Conservation (phyloP, 139 green algal species). For the Spirogloea muscicola region DNA sequence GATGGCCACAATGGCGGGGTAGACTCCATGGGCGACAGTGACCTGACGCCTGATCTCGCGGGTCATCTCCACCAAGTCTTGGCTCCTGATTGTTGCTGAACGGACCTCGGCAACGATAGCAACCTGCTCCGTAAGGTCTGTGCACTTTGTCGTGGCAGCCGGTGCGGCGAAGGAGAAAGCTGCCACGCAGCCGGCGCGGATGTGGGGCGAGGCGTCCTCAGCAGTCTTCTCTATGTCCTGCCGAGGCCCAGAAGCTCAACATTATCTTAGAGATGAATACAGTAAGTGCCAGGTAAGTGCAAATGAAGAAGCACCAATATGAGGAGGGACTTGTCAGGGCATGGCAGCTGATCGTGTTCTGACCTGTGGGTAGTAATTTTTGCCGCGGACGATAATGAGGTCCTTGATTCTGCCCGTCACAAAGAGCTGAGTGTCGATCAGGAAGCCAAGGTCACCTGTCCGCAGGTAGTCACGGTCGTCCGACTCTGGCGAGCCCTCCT, state of each 20-base stretch:
- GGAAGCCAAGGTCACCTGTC: conserved; percentile 32
- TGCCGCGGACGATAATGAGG: conserved; percentile 39
- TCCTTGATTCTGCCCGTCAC: conserved; percentile 38
- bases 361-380: conserved; percentile 39
- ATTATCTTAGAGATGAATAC: too few species aligned
- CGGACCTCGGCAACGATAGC: conserved; percentile 31
- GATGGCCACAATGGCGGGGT: conserved; percentile 4
- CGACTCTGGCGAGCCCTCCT: not conserved
- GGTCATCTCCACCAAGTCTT: not conserved
- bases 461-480: conserved; percentile 16
- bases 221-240: conserved; percentile 29
- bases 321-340: too few species aligned
- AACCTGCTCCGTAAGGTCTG: too few species aligned
- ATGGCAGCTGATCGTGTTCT: too few species aligned
- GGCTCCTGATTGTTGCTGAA: not conserved
- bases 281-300: too few species aligned
- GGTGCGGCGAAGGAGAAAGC: conserved; percentile 22
- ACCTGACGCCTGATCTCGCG: conserved; percentile 5
- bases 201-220: not conserved
- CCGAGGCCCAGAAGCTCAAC: too few species aligned
- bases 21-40: not conserved
- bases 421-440: conserved; percentile 23
- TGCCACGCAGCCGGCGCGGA: conserved; percentile 23
- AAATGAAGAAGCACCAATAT: too few species aligned
- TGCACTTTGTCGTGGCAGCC: too few species aligned